These are phyloP conservation scores for Nicotiana obtusifolia DNA, from an alignment of 257 asterid species.

Conservation along the genomic window DNA sequence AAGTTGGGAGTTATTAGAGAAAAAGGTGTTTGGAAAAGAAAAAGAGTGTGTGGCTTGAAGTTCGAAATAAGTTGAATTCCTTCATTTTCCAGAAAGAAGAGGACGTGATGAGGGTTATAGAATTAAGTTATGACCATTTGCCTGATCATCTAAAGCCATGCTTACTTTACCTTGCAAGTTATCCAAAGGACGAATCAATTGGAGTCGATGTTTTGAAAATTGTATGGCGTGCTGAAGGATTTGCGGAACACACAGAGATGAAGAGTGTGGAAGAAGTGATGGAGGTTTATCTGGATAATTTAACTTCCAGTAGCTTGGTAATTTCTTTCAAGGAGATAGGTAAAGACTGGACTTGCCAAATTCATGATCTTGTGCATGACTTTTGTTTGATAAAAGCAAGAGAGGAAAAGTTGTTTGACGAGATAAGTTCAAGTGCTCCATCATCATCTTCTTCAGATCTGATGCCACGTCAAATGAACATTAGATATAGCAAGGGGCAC, in stretches of 20 bases:
- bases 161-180: slow-evolving; percentile 22
- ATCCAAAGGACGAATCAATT: background rate
- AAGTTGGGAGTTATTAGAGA: no score
- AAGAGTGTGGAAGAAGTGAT: slow-evolving; percentile 1
- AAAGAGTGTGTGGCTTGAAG: slow-evolving; percentile 8
- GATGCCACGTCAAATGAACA: background rate
- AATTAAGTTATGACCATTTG: slow-evolving; percentile 24
- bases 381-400: slow-evolving; percentile 21
- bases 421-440: background rate
- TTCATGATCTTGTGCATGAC: slow-evolving; percentile 23
- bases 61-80: background rate
- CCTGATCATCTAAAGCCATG: slow-evolving; percentile 22
- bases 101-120: slow-evolving; percentile 13
- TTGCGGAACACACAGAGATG: background rate
- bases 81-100: background rate
- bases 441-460: background rate
- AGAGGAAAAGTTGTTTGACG: background rate
- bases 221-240: slow-evolving; percentile 30
- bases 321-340: slow-evolving; percentile 15
- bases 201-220: background rate
- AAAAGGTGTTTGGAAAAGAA: no score
- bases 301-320: slow-evolving; percentile 20
- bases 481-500: rapidly evolving
- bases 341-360: background rate
- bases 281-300: slow-evolving; percentile 15